These are phyloP conservation scores for Botrytis elliptica DNA, from an alignment of 2,329 filamentous ascomycete species.

Conservation along the genomic window DNA sequence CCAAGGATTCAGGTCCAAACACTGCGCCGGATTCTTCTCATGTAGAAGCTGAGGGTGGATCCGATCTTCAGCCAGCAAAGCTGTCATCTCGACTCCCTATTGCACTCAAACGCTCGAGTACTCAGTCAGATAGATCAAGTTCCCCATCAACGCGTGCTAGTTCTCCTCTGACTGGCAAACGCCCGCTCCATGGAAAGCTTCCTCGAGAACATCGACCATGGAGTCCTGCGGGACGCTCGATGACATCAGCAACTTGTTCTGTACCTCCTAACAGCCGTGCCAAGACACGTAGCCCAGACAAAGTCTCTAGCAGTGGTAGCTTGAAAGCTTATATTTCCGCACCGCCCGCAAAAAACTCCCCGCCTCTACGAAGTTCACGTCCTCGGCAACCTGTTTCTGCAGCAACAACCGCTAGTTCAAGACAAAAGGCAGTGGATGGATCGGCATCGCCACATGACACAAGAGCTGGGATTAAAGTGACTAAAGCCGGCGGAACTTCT, in stretches of 20 bases:
- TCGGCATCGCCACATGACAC: conserved; percentile 31
- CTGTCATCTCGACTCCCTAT: conserved; percentile 34
- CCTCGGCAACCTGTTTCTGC: conserved; percentile 77
- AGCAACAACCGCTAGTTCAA: conserved; percentile 69
- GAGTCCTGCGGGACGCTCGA: conserved; percentile 32
- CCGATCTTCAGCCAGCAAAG: conserved; percentile 16
- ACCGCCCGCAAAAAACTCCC: conserved; percentile 70
- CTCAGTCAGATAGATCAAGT: conserved; percentile 47
- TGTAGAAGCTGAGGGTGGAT: background rate
- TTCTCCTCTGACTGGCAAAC: conserved; percentile 51
- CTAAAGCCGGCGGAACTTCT: conserved; percentile 29
- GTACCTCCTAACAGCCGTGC: conserved; percentile 42
- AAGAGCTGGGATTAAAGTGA: conserved; percentile 36
- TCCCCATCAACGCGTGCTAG: conserved; percentile 21
- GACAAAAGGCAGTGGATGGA: conserved; percentile 60
- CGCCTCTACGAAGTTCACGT: conserved; percentile 75
- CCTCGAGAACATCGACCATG: conserved; percentile 33
- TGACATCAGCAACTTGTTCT: conserved; percentile 34
- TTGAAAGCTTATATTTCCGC: conserved; percentile 73
- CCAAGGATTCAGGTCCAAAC: background rate
- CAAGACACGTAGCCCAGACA: conserved; percentile 30
- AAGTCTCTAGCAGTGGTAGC: conserved; percentile 48
- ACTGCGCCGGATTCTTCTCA: background rate
- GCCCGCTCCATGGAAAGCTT: conserved; percentile 40
- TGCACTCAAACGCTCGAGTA: conserved; percentile 37